Base-by-base conservation (phyloP, 2,329 filamentous ascomycete genomes). In the Monilinia polystroma region DNA sequence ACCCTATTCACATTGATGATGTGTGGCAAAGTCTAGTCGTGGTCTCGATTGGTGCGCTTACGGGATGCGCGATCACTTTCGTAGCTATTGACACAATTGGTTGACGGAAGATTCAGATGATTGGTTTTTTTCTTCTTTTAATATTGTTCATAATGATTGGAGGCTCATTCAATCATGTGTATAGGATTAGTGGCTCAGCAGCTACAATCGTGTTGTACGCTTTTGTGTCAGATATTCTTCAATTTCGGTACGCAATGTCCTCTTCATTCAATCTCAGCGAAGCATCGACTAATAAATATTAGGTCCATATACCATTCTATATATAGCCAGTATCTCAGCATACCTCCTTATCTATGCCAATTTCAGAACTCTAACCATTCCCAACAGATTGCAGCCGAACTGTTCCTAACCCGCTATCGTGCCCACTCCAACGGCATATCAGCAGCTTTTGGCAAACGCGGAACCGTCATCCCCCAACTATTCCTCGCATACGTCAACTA, bases 391-490 rank as follows among this genome's bases (percentile, higher is more conserved):
- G 59, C 66, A 59, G 86, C 85, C 53, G 86, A 89, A 73, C 83
- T 87, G 29, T 29, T 29, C 29, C 29, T 3, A 29, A 29, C 53
- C 0, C 82, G 82, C 67, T 88, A 87, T 71, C 82, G 87, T 52
- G 86, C 82, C 62, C 86, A 85, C 0, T 87, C 85, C 67, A 85
- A 87, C 72, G 85, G 85, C 32, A 85, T 88, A 63, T 85, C 85
- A 0, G 85, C 86, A 0, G 85, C 85, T 0, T 81, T 82, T 0
- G 86, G 85, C 14, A 88, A 88, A 72, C 75, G 85, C 1, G 85
- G 85, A 32, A 84, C 83, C 67, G 81, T 87, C 16, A 23, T 2
- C 29, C 3, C 29, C 29, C 29, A 29, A 29, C 1, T 29, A 29
- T 29, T 29, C 29, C 29, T 29, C 29, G 29, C 29, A 29, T 2